A percentile compares a stretch with the other conserved stretches of the same genome.
Conservation (phyloP, 192 early-diverging fungal genomes). For the Coemansia brasiliensis region DNA sequence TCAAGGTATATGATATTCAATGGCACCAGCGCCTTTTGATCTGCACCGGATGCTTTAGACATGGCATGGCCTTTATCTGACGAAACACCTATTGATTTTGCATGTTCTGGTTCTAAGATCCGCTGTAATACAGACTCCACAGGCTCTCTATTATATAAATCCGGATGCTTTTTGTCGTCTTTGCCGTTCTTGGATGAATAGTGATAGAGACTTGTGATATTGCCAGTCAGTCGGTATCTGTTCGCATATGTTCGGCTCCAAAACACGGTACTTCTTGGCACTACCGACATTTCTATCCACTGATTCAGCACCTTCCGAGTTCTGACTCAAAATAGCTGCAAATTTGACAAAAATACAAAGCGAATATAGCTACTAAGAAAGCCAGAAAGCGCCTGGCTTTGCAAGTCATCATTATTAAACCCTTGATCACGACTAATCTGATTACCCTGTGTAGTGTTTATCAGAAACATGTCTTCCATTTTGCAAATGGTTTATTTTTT, state of each 20-base stretch:
- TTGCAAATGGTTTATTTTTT: background rate
- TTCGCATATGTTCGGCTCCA: too few relatives aligned
- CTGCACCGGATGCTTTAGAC: background rate
- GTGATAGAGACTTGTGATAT: background rate
- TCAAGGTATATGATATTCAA: constrained; percentile 46
- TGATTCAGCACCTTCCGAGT: too few relatives aligned
- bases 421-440: background rate
- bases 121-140: constrained; percentile 22
- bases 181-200: background rate
- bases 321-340: background rate
- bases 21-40: constrained; percentile 32
- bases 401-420: background rate
- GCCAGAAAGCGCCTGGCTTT: too few relatives aligned
- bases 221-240: background rate
- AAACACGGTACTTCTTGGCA: too few relatives aligned
- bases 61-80: constrained; percentile 1
- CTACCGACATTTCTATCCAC: too few relatives aligned
- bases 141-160: constrained; percentile 6
- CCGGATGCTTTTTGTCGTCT: too few relatives aligned
- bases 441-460: background rate
- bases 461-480: too few relatives aligned
- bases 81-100: constrained; percentile 8
- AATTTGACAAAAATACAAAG: too few relatives aligned
- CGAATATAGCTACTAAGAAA: too few relatives aligned
- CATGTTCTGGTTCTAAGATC: constrained; percentile 22